These are phyloP conservation scores for Triticum aestivum DNA, from an alignment of 176 grass and related monocot species.

Conservation along the genomic window DNA sequence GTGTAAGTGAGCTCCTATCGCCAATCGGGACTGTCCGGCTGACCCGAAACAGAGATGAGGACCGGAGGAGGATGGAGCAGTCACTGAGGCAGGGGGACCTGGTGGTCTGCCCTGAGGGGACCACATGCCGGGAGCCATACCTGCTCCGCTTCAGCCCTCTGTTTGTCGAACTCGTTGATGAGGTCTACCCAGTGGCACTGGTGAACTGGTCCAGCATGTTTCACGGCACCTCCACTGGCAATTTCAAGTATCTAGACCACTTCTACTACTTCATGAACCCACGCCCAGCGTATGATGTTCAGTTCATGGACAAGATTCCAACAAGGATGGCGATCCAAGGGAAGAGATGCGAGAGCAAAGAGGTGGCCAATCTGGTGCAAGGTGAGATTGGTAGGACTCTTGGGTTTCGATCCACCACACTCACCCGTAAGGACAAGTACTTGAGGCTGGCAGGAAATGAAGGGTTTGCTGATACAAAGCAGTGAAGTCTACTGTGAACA, in stretches of 20 bases:
- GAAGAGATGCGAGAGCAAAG: constrained; percentile 35
- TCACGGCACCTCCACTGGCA: constrained; percentile 61
- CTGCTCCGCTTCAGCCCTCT: constrained; percentile 77
- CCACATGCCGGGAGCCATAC: constrained; percentile 81
- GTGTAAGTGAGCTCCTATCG: constrained; percentile 58
- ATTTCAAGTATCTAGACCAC: constrained; percentile 61
- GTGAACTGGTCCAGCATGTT: constrained; percentile 62
- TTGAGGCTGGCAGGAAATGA: constrained; percentile 61
- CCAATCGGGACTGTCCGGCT: constrained; percentile 68
- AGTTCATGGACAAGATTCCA: constrained; percentile 59
- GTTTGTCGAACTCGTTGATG: constrained; percentile 42
- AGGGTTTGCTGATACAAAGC: constrained; percentile 38
- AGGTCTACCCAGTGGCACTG: constrained; percentile 68
- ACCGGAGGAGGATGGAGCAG: constrained; percentile 53
- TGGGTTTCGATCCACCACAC: constrained; percentile 58
- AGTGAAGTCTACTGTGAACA: constrained; percentile 12
- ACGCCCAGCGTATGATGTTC: constrained; percentile 37
- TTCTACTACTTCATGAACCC: constrained; percentile 93
- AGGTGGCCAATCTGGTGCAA: constrained; percentile 74
- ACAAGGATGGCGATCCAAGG: constrained; percentile 27
- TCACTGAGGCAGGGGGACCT: constrained; percentile 47
- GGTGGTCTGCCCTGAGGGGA: constrained; percentile 87
- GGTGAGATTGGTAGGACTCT: constrained; percentile 49
- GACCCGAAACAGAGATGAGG: constrained; percentile 61
- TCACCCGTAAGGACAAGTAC: constrained; percentile 82